Evolutionary conservation across 2,329 filamentous ascomycete genomes (phyloP).

Genomic region (Phialocephala subalpina): DNA sequence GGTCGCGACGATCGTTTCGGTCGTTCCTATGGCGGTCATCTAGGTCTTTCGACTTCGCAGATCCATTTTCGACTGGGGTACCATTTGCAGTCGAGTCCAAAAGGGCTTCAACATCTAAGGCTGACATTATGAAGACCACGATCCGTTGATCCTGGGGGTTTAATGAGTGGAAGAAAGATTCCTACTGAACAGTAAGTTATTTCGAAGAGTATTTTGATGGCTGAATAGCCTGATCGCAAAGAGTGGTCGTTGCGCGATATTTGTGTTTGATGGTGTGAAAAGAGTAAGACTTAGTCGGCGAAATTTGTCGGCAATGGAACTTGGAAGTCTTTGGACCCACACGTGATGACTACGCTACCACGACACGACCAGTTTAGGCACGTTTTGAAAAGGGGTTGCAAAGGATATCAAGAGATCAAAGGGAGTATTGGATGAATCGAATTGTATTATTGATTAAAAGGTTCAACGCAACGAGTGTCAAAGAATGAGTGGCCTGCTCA

Average conservation of each 20-base stretch:
- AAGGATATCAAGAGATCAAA: background rate
- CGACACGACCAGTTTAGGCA: background rate
- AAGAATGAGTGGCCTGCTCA: slow-evolving; percentile 32
- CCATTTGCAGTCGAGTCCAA: slow-evolving; percentile 83
- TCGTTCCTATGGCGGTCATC: slow-evolving; percentile 65
- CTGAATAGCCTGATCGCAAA: background rate
- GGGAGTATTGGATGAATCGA: slow-evolving; percentile 4
- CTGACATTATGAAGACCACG: slow-evolving; percentile 60
- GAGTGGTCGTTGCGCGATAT: background rate
- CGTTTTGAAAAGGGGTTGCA: background rate
- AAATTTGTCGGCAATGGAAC: background rate
- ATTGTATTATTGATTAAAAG: slow-evolving; percentile 26
- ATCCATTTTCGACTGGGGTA: slow-evolving; percentile 51
- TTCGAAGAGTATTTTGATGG: background rate
- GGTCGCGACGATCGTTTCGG: slow-evolving; percentile 59
- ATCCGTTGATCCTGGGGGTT: no score
- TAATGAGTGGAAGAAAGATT: background rate
- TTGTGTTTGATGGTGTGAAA: background rate
- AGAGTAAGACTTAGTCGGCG: background rate
- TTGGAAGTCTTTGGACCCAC: background rate
- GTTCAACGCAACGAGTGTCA: slow-evolving; percentile 9
- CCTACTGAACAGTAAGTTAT: background rate
- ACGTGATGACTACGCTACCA: background rate
- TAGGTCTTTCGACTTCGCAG: slow-evolving; percentile 58
- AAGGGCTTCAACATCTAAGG: slow-evolving; percentile 86